Base-by-base conservation (phyloP, 2,329 filamentous ascomycete species). In the Aspergillus pseudoviridinutans region DNA sequence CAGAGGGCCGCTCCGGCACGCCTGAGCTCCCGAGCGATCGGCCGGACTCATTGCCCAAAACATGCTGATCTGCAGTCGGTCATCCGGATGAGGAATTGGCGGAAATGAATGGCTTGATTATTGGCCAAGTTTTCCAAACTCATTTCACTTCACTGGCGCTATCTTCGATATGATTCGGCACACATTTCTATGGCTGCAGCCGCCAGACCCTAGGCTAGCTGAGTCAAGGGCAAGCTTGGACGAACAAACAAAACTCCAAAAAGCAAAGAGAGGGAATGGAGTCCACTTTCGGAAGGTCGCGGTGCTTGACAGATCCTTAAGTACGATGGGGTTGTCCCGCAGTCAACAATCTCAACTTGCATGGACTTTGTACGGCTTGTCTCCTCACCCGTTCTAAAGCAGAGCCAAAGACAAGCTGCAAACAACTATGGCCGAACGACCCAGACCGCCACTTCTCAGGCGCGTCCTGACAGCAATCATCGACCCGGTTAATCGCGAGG, bases 401-500 rank as follows among this genome's bases (percentile, higher is more conserved):
- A 46, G 41, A 22, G 42, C 8, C 42, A 24, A 22, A 46, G 42
- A 44, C 41, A 44, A 20, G 41, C n/a, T 22, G 17, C 41, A 44
- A 35, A 35, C 12, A 17, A 20, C 22, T 20, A 20, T 12, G 42
- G n/a, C 42, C 7, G 42, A 44, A 44, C 42, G 22, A 44, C 20
- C 42, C 10, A 20, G 42, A 24, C 42, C 42, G 22, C 12, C 8
- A 3, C 3, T 44, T 14, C 20, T 44, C 42, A 22, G 22, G 42
- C 42, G 42, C 9, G 3, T 44, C n/a, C n/a, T 20, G 20, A 44
- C 42, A 6, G 42, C 42, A 24, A 24, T 71, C 12, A 51, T 65
- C 20, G 64, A 66, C 17, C 64, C 59, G 14, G 58, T 70, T 6
- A 64, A 68, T 58, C 65, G 66, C 32, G 64, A 71, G 46, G 66